Evolutionary conservation across 352 stramenopile species (phyloP).

Genomic region (Pythium phragmitis): DNA sequence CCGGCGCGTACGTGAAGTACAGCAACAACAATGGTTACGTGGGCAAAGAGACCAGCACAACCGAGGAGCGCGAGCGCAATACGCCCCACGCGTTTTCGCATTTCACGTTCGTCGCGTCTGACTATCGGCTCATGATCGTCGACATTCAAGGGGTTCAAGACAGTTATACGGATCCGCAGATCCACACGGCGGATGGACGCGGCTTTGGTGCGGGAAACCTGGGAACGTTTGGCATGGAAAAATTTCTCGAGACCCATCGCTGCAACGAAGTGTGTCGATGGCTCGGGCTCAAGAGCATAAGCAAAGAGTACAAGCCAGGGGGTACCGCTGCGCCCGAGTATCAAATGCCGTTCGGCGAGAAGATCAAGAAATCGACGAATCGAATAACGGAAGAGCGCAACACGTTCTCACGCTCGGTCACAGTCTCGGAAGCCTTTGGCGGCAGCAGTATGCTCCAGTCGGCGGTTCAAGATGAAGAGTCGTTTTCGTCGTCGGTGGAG

Average conservation of each 20-base stretch:
- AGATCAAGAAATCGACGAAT: conserved; percentile 84
- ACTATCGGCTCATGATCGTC: conserved; percentile 85
- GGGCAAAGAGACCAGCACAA: conserved; percentile 74
- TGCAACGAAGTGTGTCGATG: conserved; percentile 88
- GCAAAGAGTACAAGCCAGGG: conserved; percentile 73
- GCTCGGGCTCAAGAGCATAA: conserved; percentile 73
- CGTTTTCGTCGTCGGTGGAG: conserved; percentile 23
- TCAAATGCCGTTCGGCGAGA: conserved; percentile 69
- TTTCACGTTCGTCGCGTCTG: conserved; percentile 82
- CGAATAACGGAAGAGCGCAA: conserved; percentile 81
- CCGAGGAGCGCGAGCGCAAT: conserved; percentile 79
- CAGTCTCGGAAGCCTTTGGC: conserved; percentile 73
- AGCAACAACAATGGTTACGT: conserved; percentile 88
- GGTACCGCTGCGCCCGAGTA: conserved; percentile 80
- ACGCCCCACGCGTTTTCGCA: conserved; percentile 84
- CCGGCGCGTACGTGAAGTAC: conserved; percentile 84
- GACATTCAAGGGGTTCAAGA: conserved; percentile 87
- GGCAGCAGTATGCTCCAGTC: conserved; percentile 30
- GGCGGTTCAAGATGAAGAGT: conserved; percentile 20
- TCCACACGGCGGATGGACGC: conserved; percentile 74
- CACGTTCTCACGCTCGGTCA: conserved; percentile 78
- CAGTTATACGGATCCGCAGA: conserved; percentile 84
- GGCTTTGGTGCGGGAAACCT: conserved; percentile 86
- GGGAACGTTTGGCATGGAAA: conserved; percentile 84
- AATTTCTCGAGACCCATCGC: conserved; percentile 82